Percentiles rank a stretch among this genome's conserved stretches.
Conservation (phyloP, 2,329 filamentous ascomycete genomes). For the Aspergillus spinulosporus region DNA sequence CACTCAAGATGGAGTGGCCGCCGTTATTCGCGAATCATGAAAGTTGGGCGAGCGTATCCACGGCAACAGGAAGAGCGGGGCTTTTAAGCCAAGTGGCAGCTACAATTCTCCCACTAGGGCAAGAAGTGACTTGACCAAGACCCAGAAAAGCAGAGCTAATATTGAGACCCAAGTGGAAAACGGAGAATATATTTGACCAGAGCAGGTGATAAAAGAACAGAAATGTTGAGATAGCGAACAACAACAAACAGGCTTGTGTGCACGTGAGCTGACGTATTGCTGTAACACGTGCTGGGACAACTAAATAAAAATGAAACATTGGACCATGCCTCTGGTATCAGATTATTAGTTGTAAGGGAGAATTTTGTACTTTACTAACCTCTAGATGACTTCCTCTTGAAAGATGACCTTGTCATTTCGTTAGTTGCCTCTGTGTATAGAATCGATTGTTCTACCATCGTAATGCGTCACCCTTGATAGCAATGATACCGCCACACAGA, state of each 20-base stretch:
- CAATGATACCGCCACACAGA: too few species aligned
- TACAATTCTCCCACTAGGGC: neutral
- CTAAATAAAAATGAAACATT: too few species aligned
- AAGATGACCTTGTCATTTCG: too few species aligned
- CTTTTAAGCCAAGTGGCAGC: neutral
- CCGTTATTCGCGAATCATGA: slow-evolving; percentile 20
- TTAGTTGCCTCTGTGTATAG: too few species aligned
- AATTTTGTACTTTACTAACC: too few species aligned
- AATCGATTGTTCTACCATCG: too few species aligned
- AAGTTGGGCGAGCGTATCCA: slow-evolving; percentile 35
- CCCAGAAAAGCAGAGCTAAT: neutral
- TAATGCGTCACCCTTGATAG: too few species aligned
- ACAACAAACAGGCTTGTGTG: slow-evolving; percentile 8
- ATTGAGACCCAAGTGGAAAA: neutral
- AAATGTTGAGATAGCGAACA: neutral
- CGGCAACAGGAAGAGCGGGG: slow-evolving; percentile 36
- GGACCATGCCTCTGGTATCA: too few species aligned
- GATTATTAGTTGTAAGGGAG: too few species aligned
- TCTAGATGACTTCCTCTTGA: too few species aligned
- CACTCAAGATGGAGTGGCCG: slow-evolving; percentile 10
- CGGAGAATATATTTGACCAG: neutral
- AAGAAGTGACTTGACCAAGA: neutral
- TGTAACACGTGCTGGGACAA: neutral
- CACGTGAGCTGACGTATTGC: slow-evolving; percentile 11
- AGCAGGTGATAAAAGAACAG: neutral